Base-by-base conservation (phyloP, 805 yeast genomes). In the Candida yuanshanica region DNA sequence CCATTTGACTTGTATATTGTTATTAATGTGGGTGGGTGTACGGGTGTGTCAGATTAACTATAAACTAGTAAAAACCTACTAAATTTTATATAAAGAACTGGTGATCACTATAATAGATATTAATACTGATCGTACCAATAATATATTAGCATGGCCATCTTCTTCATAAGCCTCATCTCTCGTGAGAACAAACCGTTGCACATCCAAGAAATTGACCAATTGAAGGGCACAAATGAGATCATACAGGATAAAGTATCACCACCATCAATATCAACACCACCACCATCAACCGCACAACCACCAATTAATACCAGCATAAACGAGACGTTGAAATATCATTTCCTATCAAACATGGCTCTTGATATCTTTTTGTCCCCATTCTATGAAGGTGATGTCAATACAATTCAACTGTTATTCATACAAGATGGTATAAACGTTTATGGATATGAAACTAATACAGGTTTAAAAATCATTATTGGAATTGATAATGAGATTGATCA, bases 301-400 rank as follows among this genome's bases (percentile, higher is more conserved):
- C n/a, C n/a, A n/a, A n/a, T n/a, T n/a, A n/a, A n/a, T n/a, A n/a
- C n/a, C 14, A 9, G 12, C 18, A 12, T 31, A 8, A 18, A 31
- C 11, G 6, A 17, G 3, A 24, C 41, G 7, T 62, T 81, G 23
- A 78, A 81, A 50, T 81, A 78, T 62, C 80, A 83, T 52, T 82
- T 82, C 50, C 64, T 83, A 23, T 74, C 86, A n/a, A 87, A 83
- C 55, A 81, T 83, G 83, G 79, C 88, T 5, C 62, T 83, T 20
- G 90, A 83, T 57, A 72, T 81, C 17, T 80, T 83, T 52, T 68
- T 79, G 25, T 75, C 83, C 2, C 68, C 73, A 5, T 63, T 59
- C 14, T 65, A 65, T 40, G 60, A 61, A 23, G 77, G 79, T 0
- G 62, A 54, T 13, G 55, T 55, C 9, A 66, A 62, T 36, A 62